These are phyloP conservation scores for Sarocladium strictum DNA, from an alignment of 2,329 filamentous ascomycete genomes.

Conservation along the genomic window DNA sequence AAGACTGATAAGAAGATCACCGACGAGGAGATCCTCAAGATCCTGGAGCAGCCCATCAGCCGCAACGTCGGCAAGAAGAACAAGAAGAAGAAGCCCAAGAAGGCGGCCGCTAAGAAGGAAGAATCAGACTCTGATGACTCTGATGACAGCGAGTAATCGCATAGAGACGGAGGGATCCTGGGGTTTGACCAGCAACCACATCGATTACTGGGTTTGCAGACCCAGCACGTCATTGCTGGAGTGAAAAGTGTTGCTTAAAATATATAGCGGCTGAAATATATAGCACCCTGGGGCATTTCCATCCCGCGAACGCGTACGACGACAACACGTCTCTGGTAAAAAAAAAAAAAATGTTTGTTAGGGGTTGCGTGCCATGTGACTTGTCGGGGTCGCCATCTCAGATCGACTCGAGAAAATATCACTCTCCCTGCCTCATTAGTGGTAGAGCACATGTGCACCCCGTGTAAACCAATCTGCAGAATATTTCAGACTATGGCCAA, in stretches of 20 bases:
- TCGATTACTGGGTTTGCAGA: not conserved
- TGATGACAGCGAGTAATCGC: slow-evolving; percentile 17
- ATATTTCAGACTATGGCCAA: too few relatives aligned
- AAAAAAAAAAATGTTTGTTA: too few relatives aligned
- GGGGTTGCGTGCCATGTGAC: too few relatives aligned
- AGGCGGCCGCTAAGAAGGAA: slow-evolving; percentile 46
- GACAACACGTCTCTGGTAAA: too few relatives aligned
- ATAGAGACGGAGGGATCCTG: not conserved
- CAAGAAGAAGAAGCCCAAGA: slow-evolving; percentile 79
- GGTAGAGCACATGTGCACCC: too few relatives aligned
- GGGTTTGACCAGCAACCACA: not conserved
- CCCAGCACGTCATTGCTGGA: not conserved
- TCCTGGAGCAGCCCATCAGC: slow-evolving; percentile 80
- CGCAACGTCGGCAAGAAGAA: slow-evolving; percentile 90
- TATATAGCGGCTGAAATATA: slow-evolving; percentile 7
- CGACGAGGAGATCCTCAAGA: slow-evolving; percentile 91
- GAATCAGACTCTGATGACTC: slow-evolving; percentile 30
- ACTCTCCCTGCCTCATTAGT: too few relatives aligned
- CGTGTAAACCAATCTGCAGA: too few relatives aligned
- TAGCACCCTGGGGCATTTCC: not conserved
- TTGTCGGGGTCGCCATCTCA: too few relatives aligned
- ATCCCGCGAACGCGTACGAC: not conserved
- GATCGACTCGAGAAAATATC: too few relatives aligned
- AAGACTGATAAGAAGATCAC: slow-evolving; percentile 97
- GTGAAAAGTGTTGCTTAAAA: not conserved